phyloP scores from a whole-genome alignment of 2,329 filamentous ascomycete species.

The Sporothrix humicola region DNA sequence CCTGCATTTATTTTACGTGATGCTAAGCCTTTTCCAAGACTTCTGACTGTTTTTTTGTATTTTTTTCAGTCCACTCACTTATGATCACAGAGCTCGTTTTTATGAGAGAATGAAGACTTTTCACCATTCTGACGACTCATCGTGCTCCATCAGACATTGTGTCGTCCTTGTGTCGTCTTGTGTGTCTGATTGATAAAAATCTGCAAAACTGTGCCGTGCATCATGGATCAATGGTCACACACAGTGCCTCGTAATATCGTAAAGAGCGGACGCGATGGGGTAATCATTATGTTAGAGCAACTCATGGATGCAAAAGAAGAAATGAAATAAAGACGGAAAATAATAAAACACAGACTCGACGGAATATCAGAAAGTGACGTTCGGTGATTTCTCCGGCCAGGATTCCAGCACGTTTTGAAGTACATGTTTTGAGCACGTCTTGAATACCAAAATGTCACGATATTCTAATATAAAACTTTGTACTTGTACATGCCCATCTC shows the following conservation, averaged over 20 bases:
- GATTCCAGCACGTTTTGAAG: background rate
- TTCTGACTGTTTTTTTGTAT: constrained; percentile 22
- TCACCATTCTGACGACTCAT: background rate
- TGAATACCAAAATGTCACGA: constrained; percentile 16
- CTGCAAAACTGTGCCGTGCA: background rate
- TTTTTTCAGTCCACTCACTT: background rate
- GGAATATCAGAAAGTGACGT: background rate
- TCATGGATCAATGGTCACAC: background rate
- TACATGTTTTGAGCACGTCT: constrained; percentile 18
- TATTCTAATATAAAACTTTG: background rate
- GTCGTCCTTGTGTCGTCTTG: background rate
- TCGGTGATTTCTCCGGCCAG: background rate
- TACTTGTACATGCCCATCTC: background rate
- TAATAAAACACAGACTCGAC: no score
- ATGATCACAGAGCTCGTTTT: background rate
- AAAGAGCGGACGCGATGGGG: constrained; percentile 30
- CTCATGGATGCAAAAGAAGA: background rate
- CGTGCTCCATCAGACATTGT: background rate
- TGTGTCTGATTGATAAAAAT: background rate
- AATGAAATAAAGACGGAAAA: background rate
- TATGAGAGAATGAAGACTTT: background rate
- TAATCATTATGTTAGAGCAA: constrained; percentile 35
- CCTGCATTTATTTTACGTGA: constrained; percentile 29
- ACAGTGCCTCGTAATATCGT: background rate
- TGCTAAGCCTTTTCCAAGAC: constrained; percentile 26